phyloP scores from a whole-genome alignment of 768 basidiomycete genomes.

The Gloeostereum incarnatum region DNA sequence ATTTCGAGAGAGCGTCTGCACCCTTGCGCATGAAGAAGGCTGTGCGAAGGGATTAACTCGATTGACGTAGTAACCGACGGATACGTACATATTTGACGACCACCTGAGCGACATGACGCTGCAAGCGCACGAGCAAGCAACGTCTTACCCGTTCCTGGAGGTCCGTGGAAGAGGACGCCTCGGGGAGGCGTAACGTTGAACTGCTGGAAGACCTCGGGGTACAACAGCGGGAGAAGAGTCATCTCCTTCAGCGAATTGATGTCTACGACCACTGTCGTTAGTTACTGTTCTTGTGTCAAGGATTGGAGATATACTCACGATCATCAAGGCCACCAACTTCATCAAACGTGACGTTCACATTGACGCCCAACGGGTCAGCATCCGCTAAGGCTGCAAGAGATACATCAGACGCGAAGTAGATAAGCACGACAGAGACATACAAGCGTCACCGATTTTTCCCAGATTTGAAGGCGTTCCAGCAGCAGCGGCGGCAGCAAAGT shows the following conservation, averaged over 20 bases:
- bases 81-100: no score
- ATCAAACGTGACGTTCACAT: constrained; percentile 90
- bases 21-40: constrained; percentile 99
- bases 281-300: constrained; percentile 4
- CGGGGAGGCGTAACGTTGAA: constrained; percentile 93
- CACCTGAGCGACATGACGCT: no score
- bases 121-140: constrained; percentile 90
- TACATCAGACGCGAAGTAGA: constrained; percentile 11
- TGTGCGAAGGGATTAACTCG: no score
- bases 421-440: constrained; percentile 25
- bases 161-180: constrained; percentile 96
- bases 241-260: constrained; percentile 97
- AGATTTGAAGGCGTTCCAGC: constrained; percentile 83
- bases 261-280: constrained; percentile 34
- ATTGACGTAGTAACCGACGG: no score
- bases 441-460: constrained; percentile 75
- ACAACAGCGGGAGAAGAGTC: constrained; percentile 90
- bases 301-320: constrained; percentile 38
- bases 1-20: constrained; percentile 95
- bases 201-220: constrained; percentile 93
- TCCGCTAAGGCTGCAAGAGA: constrained; percentile 68
- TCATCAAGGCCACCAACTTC: constrained; percentile 95
- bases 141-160: constrained; percentile 98
- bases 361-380: constrained; percentile 91
- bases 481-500: no score